These are phyloP conservation scores for Lyophyllum semitale DNA, from an alignment of 768 basidiomycete species.

Conservation along the genomic window DNA sequence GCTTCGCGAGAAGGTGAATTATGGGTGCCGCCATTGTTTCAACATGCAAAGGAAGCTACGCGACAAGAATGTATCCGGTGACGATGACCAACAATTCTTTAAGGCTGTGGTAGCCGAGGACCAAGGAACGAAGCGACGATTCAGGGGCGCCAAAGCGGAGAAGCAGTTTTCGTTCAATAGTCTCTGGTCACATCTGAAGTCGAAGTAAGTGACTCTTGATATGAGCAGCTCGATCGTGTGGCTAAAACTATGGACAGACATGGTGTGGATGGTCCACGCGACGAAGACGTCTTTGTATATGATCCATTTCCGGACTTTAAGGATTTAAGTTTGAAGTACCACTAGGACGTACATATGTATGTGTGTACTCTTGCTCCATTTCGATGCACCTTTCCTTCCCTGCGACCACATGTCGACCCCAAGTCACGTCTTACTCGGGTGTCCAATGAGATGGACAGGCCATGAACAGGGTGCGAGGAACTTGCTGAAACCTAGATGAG, in stretches of 20 bases:
- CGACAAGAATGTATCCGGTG: neutral
- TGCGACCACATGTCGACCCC: too few species aligned
- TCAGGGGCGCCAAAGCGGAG: neutral
- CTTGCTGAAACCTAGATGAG: too few species aligned
- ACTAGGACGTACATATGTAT: neutral
- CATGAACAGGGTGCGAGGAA: too few species aligned
- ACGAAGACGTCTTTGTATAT: constrained; percentile 52
- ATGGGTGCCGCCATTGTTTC: constrained; percentile 57
- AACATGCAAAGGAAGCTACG: neutral
- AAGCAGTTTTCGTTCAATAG: constrained; percentile 51
- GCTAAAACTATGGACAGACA: constrained; percentile 42
- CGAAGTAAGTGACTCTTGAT: constrained; percentile 44
- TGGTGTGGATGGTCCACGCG: constrained; percentile 42
- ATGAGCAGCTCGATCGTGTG: neutral
- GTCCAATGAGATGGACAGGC: too few species aligned
- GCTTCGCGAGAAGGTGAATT: constrained; percentile 37
- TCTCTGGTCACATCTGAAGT: constrained; percentile 62
- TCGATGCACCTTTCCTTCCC: too few species aligned
- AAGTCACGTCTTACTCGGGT: too few species aligned
- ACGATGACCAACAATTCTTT: neutral
- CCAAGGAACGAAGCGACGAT: neutral
- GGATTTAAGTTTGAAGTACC: neutral
- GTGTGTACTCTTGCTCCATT: too few species aligned
- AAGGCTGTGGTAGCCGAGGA: neutral
- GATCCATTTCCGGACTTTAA: constrained; percentile 1